Base-by-base conservation (phyloP, 257 asterid species). In the Gentiana straminea region DNA sequence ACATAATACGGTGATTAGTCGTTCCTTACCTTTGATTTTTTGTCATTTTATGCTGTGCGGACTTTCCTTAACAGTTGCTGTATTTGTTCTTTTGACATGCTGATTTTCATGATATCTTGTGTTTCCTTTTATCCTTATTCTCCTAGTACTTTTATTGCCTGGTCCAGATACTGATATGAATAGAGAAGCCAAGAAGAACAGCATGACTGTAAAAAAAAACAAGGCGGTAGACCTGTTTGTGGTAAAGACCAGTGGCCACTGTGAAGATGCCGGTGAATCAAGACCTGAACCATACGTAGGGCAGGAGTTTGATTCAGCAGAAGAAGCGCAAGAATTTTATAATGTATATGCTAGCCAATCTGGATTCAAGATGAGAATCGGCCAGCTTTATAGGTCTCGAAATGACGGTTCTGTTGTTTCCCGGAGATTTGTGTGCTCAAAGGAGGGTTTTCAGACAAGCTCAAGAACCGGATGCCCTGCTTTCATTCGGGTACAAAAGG, bases 381-480 rank as follows among this genome's bases (percentile, higher is more conserved):
- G 98, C 47, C 98, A 90, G 82, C 82, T 90, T 34, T 90, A 86
- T 59, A 75, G 98, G 70, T 90, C 98, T 49, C 67, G 96, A 57
- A 73, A 73, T 48, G 98, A 90, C 39, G 98, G 98, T 49, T 69
- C 94, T 44, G 95, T 90, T 41, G 72, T 90, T 49, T 90, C 96
- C 33, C 70, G 98, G n/a, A 77, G 91, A 74, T 86, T 70, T 35
- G 98, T 90, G 50, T 90, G 98, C 62, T 90, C 91, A 5, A 86
- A 84, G 77, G 96, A 86, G 73, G 98, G 98, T 45, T 84, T 90
- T 62, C 98, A 90, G 70, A 86, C 96, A 3, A 90, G 54, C 69
- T 68, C 96, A 39, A 71, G 98, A 77, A 84, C 94, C 32, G 98
- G 98, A 12, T 86, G 98, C 68, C 82, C 91, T 3, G 95, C 96